A percentile compares a stretch with the other conserved stretches of the same genome.
Conservation (phyloP, 805 yeast genomes). For the Cyberlindnera sargentensis region DNA sequence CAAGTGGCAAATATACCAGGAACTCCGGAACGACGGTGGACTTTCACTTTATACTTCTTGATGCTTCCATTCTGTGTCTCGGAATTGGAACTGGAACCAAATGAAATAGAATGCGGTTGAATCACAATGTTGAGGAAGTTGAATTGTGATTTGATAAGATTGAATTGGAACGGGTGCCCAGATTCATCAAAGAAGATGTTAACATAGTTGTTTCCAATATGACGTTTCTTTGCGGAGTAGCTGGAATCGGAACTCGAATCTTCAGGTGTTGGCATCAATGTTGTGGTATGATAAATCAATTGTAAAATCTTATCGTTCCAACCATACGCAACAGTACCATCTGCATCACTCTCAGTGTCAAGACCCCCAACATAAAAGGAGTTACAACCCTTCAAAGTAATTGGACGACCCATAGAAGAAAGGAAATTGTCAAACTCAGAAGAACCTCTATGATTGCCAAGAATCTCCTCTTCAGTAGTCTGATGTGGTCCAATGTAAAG, state of each 20-base stretch:
- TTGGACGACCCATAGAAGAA: slow-evolving; percentile 49
- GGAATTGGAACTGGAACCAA: slow-evolving; percentile 4
- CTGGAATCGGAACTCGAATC: slow-evolving; percentile 27
- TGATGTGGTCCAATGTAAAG: slow-evolving; percentile 70
- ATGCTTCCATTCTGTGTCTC: slow-evolving; percentile 14
- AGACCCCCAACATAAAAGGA: slow-evolving; percentile 70
- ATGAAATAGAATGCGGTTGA: slow-evolving; percentile 44
- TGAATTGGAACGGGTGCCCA: slow-evolving; percentile 58
- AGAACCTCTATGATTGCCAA: slow-evolving; percentile 62
- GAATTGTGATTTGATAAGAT: slow-evolving; percentile 68
- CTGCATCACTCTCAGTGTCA: slow-evolving; percentile 59
- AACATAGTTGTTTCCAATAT: slow-evolving; percentile 81
- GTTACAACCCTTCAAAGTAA: slow-evolving; percentile 48
- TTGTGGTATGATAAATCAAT: slow-evolving; percentile 69
- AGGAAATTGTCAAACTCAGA: slow-evolving; percentile 53
- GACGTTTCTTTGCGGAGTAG: slow-evolving; percentile 62
- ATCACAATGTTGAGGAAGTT: slow-evolving; percentile 77
- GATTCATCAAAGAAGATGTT: slow-evolving; percentile 79
- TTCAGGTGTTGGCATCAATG: slow-evolving; percentile 62
- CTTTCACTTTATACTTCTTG: slow-evolving; percentile 53
- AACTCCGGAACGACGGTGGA: slow-evolving; percentile 58
- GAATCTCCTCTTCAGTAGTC: slow-evolving; percentile 51
- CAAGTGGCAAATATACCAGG: slow-evolving; percentile 74
- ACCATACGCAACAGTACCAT: slow-evolving; percentile 68
- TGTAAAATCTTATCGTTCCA: slow-evolving; percentile 71